Conservation (phyloP, 1,284 basidiomycete genomes). For the Malassezia arunalokei region DNA sequence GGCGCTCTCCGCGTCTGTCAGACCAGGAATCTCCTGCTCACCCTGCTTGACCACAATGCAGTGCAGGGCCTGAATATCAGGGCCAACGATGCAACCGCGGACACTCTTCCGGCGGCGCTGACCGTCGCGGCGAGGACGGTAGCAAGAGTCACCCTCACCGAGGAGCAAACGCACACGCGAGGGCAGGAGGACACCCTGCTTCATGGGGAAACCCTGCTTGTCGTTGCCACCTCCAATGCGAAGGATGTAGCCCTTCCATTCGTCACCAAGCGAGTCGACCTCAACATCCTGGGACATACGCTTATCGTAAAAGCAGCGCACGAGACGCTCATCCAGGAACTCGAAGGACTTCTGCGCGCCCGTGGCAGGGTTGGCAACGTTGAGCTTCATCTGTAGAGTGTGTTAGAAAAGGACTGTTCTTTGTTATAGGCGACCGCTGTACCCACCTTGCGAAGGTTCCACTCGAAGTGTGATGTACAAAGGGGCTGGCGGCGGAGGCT, state of each 20-base stretch:
- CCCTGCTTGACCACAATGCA: slow-evolving; percentile 96
- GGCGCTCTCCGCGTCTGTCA: slow-evolving; percentile 67
- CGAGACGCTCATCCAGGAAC: slow-evolving; percentile 80
- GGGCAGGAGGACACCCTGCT: slow-evolving; percentile 93
- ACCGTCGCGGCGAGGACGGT: slow-evolving; percentile 78
- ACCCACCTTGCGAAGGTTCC: slow-evolving; percentile 17
- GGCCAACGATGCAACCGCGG: slow-evolving; percentile 84
- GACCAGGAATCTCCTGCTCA: slow-evolving; percentile 74
- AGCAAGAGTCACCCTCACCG: slow-evolving; percentile 91
- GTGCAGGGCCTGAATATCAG: slow-evolving; percentile 89
- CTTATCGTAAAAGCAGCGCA: slow-evolving; percentile 89
- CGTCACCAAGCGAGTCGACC: slow-evolving; percentile 79
- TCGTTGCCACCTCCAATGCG: slow-evolving; percentile 94
- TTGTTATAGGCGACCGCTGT: slow-evolving; percentile 53
- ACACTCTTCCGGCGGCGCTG: slow-evolving; percentile 99
- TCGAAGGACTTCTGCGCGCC: slow-evolving; percentile 89
- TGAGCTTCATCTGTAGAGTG: slow-evolving; percentile 67
- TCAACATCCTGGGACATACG: slow-evolving; percentile 90
- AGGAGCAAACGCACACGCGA: slow-evolving; percentile 89
- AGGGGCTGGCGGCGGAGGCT: background rate
- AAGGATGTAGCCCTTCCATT: slow-evolving; percentile 94
- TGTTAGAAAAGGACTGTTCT: slow-evolving; percentile 6
- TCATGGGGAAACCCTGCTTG: slow-evolving; percentile 80
- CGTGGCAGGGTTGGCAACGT: slow-evolving; percentile 86
- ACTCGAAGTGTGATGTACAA: slow-evolving; percentile 13